Conservation (phyloP, 192 early-diverging fungal species). For the Cetraspora pellucida region DNA sequence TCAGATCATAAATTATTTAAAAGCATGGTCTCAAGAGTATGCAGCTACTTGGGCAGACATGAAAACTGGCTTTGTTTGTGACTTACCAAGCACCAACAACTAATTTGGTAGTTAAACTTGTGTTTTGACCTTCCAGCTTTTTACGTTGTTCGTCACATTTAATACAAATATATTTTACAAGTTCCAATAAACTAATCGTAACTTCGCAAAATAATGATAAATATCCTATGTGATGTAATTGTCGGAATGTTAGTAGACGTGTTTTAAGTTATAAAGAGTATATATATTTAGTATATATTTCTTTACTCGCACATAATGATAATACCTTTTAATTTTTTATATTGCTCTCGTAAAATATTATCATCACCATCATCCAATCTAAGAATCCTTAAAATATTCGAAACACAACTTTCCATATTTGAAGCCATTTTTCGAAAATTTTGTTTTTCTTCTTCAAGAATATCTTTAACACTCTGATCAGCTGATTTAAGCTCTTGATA, state of each 20-base stretch:
- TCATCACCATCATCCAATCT: not conserved
- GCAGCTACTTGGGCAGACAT: too few relatives aligned
- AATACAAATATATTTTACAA: not conserved
- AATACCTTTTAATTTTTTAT: not conserved
- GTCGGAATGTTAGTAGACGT: not conserved
- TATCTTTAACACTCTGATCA: not conserved
- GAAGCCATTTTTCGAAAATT: not conserved
- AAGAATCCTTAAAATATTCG: not conserved
- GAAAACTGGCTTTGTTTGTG: not conserved
- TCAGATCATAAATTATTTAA: too few relatives aligned
- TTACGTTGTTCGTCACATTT: not conserved
- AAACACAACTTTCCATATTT: not conserved
- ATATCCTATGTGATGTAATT: not conserved
- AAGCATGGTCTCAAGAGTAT: too few relatives aligned
- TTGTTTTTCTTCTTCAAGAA: not conserved
- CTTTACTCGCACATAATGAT: too few relatives aligned
- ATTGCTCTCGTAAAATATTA: not conserved
- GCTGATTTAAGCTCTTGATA: not conserved
- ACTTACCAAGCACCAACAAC: not conserved
- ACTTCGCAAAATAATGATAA: not conserved
- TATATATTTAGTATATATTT: not conserved
- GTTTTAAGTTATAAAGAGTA: too few relatives aligned
- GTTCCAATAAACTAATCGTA: not conserved
- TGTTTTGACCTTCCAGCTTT: not conserved
- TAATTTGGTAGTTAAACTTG: not conserved